Evolutionary conservation across 805 yeast species (phyloP), one percentile per base, ranked within the genome.

Genomic region (Starmerella cellae): DNA sequence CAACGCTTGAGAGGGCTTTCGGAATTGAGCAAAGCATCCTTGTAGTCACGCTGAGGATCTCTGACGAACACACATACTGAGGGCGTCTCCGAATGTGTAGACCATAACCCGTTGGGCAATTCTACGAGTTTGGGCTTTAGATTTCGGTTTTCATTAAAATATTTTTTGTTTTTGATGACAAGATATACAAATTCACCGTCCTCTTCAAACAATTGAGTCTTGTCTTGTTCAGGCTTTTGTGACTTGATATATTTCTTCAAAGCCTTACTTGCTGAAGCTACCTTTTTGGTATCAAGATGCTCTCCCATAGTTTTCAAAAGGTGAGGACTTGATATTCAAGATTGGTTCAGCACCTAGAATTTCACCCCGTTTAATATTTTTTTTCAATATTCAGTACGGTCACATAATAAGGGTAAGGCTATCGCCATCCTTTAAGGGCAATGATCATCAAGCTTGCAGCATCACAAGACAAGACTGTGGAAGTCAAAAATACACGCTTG

Each of bases 21-120:
- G 30, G 50, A 55, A 21, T 21, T 16, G 32, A 53, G 53, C 39
- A 65, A 50, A 5, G 54, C 59, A 35, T 64, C 63, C 53, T 67
- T 64, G 51, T 62, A 66, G 22, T 54, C 47, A 19, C 66, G 49
- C 49, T 66, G 68, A n/a, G 71, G 71, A 56, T 85, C 94, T 53
- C 82, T 75, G 37, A 82, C 73, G 48, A 84, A 69, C 48, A 77
- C 63, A 62, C 84, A 85, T 36, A 75, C 68, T 37, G 68, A 66
- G 46, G 73, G 62, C 29, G 37, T 36, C 26, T 68, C 71, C 35
- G 67, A 70, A 39, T 60, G 60, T 37, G 62, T 55, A 14, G 31
- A 39, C 54, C 66, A 62, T 35, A 74, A 59, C 3, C 79, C 62
- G 55, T 77, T 67, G 31, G 65, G 65, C 29, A 64, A 39, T 29